phyloP scores from a whole-genome alignment of 345 rosid species.

The Lumnitzera littorea region DNA sequence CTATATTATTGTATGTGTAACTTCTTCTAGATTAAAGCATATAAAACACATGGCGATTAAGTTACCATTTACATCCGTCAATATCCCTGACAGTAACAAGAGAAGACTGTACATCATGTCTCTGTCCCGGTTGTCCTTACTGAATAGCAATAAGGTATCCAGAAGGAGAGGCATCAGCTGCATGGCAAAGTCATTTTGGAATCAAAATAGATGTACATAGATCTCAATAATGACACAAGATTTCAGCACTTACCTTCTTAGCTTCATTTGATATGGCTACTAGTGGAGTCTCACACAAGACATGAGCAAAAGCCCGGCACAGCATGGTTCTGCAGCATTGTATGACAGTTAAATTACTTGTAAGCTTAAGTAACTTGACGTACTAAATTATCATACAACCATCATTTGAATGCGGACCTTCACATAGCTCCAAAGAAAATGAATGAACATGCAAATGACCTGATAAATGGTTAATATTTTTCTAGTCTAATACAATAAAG shows the following conservation, averaged over 20 bases:
- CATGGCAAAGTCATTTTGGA: conserved; percentile 7
- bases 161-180: conserved; percentile 64
- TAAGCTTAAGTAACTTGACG: too few species aligned
- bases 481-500: too few species aligned
- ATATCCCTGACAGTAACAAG: conserved; percentile 69
- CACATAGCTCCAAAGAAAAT: too few species aligned
- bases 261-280: conserved; percentile 56
- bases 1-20: too few species aligned
- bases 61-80: conserved; percentile 63
- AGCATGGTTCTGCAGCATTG: conserved; percentile 43
- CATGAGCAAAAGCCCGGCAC: conserved; percentile 55
- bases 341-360: too few species aligned
- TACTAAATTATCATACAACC: too few species aligned
- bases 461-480: too few species aligned
- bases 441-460: too few species aligned
- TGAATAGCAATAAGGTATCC: conserved; percentile 53
- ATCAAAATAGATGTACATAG: too few species aligned
- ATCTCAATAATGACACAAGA: too few species aligned
- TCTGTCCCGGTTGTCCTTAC: conserved; percentile 39
- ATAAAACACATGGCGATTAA: not conserved
- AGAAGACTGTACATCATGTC: conserved; percentile 58
- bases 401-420: too few species aligned
- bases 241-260: conserved; percentile 45
- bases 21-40: not conserved
- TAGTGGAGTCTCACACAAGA: conserved; percentile 60